phyloP scores from a whole-genome alignment of 1,284 basidiomycete species.

The Singerocomus inundabilis region DNA sequence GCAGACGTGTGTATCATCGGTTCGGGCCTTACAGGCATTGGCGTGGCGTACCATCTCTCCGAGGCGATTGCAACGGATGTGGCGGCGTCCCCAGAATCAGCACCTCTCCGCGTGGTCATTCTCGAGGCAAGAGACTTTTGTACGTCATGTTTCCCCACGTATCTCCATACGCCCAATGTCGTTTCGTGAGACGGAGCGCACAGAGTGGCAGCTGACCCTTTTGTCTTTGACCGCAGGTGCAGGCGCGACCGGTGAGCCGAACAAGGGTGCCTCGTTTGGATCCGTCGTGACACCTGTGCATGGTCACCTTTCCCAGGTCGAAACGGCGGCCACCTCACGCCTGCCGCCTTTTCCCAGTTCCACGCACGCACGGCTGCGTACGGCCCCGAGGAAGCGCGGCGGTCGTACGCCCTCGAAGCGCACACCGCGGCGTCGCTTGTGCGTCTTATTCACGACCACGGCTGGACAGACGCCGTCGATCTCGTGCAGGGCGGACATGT shows the following conservation, averaged over 20 bases:
- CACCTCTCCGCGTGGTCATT: constrained; percentile 50
- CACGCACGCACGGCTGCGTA: constrained; percentile 35
- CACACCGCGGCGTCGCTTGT: constrained; percentile 53
- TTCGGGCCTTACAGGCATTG: constrained; percentile 74
- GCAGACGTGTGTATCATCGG: constrained; percentile 77
- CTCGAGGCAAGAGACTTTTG: constrained; percentile 80
- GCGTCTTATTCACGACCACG: constrained; percentile 45
- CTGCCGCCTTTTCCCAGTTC: constrained; percentile 50
- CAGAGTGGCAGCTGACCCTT: background rate
- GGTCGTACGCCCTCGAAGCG: constrained; percentile 55
- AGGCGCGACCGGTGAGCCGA: constrained; percentile 68
- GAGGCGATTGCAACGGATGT: constrained; percentile 31
- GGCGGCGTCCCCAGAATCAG: no score
- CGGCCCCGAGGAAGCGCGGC: constrained; percentile 54
- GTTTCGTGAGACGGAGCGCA: background rate
- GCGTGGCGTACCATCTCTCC: constrained; percentile 67
- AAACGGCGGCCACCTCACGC: constrained; percentile 76
- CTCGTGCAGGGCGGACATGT: constrained; percentile 60
- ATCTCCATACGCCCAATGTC: background rate
- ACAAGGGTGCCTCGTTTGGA: background rate
- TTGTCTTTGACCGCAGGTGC: constrained; percentile 67
- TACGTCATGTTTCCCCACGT: constrained; percentile 38
- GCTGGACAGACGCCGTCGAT: constrained; percentile 53
- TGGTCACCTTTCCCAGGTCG: no score
- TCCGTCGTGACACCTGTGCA: no score